A percentile compares a stretch with the other conserved stretches of the same genome.
These are phyloP conservation scores for Colletotrichum sp. DNA, from an alignment of 2,329 filamentous ascomycete genomes.

Conservation along the genomic window DNA sequence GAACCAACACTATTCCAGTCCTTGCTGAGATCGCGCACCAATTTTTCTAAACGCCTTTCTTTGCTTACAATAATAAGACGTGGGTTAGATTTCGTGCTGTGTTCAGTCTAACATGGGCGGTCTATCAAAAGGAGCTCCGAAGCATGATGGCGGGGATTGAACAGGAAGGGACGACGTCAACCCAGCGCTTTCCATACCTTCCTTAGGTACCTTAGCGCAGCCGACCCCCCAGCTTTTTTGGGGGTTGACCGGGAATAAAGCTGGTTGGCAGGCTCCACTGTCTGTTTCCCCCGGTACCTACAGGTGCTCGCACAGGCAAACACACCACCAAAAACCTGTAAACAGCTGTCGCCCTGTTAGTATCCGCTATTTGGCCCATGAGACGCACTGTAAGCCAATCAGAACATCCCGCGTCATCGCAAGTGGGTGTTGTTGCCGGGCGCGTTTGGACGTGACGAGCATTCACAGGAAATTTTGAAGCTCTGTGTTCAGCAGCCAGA, in stretches of 20 bases:
- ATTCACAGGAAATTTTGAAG: constrained; percentile 21
- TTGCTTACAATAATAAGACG: background rate
- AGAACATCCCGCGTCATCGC: background rate
- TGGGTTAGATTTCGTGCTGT: background rate
- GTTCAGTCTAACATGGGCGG: background rate
- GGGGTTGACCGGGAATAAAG: background rate
- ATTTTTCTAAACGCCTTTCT: background rate
- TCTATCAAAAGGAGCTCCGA: background rate
- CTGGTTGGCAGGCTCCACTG: background rate
- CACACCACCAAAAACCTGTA: background rate
- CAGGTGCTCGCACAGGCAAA: background rate
- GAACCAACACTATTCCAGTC: background rate
- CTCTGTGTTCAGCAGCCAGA: background rate
- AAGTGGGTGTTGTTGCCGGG: constrained; percentile 21
- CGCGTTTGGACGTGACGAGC: constrained; percentile 46
- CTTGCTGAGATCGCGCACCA: background rate
- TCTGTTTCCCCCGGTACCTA: background rate
- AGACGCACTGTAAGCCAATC: background rate
- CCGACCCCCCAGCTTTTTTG: background rate
- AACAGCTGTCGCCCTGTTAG: constrained; percentile 1
- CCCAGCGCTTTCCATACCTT: background rate
- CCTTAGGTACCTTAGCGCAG: no score
- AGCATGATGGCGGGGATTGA: background rate
- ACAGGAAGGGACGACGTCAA: background rate
- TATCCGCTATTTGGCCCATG: background rate